A percentile compares a stretch with the other conserved stretches of the same genome.
phyloP scores from a whole-genome alignment of 192 early-diverging fungal species.

The Gryganskiella cystojenkinii region DNA sequence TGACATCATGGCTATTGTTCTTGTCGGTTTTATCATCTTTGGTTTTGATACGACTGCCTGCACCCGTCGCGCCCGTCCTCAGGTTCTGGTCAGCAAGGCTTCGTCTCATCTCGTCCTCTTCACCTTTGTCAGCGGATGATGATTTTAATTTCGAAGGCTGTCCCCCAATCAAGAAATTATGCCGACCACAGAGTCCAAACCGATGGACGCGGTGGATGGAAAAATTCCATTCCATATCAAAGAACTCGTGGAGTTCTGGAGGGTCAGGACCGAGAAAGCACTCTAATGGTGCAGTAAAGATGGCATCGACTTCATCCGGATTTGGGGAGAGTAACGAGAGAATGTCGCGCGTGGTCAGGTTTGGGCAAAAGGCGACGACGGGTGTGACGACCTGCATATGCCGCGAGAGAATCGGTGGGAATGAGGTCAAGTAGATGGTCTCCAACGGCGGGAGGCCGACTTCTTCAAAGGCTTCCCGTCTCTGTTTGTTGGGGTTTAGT shows the following conservation, averaged over 20 bases:
- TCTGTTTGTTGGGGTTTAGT: no score
- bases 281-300: slow-evolving; percentile 27
- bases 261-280: slow-evolving; percentile 21
- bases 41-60: no score
- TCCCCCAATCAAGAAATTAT: slow-evolving; percentile 12
- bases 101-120: neutral
- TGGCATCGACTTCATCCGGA: slow-evolving; percentile 41
- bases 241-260: slow-evolving; percentile 3
- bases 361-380: slow-evolving; percentile 25
- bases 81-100: no score
- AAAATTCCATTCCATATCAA: slow-evolving; percentile 33
- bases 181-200: slow-evolving; percentile 22
- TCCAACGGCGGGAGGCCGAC: slow-evolving; percentile 4
- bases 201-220: slow-evolving; percentile 16
- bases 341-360: slow-evolving; percentile 22
- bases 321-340: slow-evolving; percentile 18
- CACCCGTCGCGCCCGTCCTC: no score
- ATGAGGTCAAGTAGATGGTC: slow-evolving; percentile 4
- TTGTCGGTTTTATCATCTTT: neutral
- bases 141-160: neutral
- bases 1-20: no score
- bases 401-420: slow-evolving; percentile 21
- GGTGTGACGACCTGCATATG: slow-evolving; percentile 45
- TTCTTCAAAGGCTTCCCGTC: slow-evolving; percentile 46
- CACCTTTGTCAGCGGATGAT: neutral